Evolutionary conservation across 2,329 filamentous ascomycete genomes (phyloP), one percentile per base, ranked within the genome.

Genomic region (Sclerotinia borealis): DNA sequence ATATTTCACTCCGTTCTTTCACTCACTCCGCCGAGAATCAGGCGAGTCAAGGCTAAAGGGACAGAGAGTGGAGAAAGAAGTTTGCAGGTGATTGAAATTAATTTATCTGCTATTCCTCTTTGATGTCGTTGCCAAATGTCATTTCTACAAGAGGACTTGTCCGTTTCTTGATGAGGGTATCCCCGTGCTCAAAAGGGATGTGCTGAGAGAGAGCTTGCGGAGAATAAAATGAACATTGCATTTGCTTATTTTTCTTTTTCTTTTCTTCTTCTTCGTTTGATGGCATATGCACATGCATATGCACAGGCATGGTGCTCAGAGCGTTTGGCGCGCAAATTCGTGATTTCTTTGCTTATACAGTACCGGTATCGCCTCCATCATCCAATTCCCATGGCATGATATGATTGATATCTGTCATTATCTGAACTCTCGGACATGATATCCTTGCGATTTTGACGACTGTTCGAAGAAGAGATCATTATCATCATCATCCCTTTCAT

Each of bases 341-440:
- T 25, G 54, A 45, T 45, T 45, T 43, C 34, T 54, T 27, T 47
- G 22, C 43, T 27, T 25, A n/a, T n/a, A n/a, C n/a, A n/a, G n/a
- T n/a, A n/a, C n/a, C n/a, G n/a, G 22, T 11, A 45, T 47, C 43
- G 43, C 22, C 17, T 39, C 11, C 11, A n/a, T n/a, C n/a, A n/a
- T n/a, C n/a, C n/a, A n/a, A n/a, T n/a, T 47, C 22, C 43, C 22
- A 27, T 54, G 50, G 34, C 50, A 43, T n/a, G n/a, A n/a, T n/a
- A n/a, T n/a, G n/a, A n/a, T n/a, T n/a, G n/a, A n/a, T n/a, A n/a
- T 27, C 39, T 56, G 39, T 45, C 39, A 45, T 25, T 56, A n/a
- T 56, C 39, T 45, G 27, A 56, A 39, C 54, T 45, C 54, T 56
- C 54, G 39, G 54, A 13, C 39, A 56, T 56, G n/a, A n/a, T 56